phyloP scores from a whole-genome alignment of 2,329 filamentous ascomycete species.

The Colletotrichum truncatum region DNA sequence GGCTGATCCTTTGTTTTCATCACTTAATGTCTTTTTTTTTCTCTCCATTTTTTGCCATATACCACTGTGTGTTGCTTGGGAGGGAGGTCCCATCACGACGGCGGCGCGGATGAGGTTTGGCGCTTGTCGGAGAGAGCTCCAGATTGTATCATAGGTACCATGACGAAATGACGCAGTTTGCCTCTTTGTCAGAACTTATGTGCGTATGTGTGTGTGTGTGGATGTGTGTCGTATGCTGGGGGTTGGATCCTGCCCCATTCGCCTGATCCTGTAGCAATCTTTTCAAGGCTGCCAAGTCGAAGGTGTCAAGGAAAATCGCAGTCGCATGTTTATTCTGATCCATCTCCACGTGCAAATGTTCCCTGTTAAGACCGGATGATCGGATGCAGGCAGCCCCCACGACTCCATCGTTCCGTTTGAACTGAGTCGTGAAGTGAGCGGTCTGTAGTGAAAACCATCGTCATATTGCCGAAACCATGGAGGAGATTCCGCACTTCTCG shows the following conservation, averaged over 20 bases:
- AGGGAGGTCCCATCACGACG: slow-evolving; percentile 21
- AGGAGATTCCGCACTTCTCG: slow-evolving; percentile 13
- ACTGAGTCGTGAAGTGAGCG: slow-evolving; percentile 13
- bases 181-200: background rate
- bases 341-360: background rate
- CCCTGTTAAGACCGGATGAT: slow-evolving; percentile 18
- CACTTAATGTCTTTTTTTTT: background rate
- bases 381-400: background rate
- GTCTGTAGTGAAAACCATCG: background rate
- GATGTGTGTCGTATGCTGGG: background rate
- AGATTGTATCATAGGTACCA: slow-evolving; percentile 24
- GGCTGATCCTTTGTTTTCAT: background rate
- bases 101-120: slow-evolving; percentile 8
- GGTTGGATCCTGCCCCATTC: background rate
- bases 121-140: slow-evolving; percentile 6
- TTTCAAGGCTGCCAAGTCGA: background rate
- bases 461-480: background rate
- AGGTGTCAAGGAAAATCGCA: slow-evolving; percentile 9
- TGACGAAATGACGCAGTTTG: slow-evolving; percentile 25
- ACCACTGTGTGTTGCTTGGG: slow-evolving; percentile 27
- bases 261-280: background rate
- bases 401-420: background rate
- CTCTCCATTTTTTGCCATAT: slow-evolving; percentile 20
- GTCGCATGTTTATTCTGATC: background rate
- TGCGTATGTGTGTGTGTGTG: background rate